Base-by-base conservation (phyloP, 192 early-diverging fungal species). In the Umbelopsis isabellina region DNA sequence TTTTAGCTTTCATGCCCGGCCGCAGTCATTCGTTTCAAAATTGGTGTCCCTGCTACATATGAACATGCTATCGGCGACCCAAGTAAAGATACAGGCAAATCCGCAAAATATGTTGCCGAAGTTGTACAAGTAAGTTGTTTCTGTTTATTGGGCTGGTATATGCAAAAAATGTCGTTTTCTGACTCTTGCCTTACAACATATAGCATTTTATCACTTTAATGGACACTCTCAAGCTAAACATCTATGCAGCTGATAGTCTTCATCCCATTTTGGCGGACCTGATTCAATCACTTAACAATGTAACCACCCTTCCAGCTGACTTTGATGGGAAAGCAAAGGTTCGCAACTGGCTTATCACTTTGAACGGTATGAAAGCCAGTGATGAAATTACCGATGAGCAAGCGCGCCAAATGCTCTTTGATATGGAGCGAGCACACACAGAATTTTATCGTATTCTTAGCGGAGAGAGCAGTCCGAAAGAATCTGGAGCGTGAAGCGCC, bases 41-140 rank as follows among this genome's bases (percentile, higher is more conserved):
- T 96, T n/a, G 97, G 97, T 0, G 94, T 99, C 0, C 97, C 97
- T 1, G 92, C 94, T 11, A 99, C 97, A 0, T 88, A 96, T 41
- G 97, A 99, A 75, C 96, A 98, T 83, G 91, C 88, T 0, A 87
- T 86, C 12, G 83, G 72, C 45, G 69, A 83, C 9, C 69, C 74
- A 45, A 50, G 67, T 51, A 72, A 82, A 12, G 76, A 86, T 66
- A 72, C 82, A 2, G 77, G 80, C 1, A 90, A 84, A 53, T 87
- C 87, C 7, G 89, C 89, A n/a, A 92, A 94, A 80, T 82, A 91
- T 53, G 89, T 95, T 20, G 94, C 92, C 0, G 92, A 98, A 72
- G 92, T 89, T 2, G 87, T 89, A 0, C 75, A 79, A 68, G 85
- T 88, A 82, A 4, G 22, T 47, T 37, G 21, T 23, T 25, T 23